phyloP scores from a whole-genome alignment of 345 rosid species.

The Conringia planisiliqua region DNA sequence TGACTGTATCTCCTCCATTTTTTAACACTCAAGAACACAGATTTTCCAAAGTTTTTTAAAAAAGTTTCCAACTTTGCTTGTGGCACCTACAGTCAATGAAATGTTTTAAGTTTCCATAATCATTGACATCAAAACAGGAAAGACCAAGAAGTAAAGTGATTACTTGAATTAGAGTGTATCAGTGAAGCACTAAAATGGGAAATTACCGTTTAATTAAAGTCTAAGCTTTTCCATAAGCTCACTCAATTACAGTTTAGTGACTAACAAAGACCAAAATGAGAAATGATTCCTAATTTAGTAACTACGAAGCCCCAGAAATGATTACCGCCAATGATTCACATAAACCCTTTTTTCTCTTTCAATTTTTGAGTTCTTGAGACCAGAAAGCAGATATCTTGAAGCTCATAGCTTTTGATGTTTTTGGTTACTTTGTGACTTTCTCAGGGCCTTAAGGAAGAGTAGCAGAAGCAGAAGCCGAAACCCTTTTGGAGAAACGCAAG shows the following conservation, averaged over 20 bases:
- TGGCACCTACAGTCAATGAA: background rate
- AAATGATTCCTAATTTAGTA: conserved; percentile 18
- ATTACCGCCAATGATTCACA: background rate
- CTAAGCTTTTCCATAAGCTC: conserved; percentile 19
- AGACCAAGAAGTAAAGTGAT: background rate
- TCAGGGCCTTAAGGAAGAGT: conserved; percentile 17
- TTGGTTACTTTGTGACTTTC: background rate
- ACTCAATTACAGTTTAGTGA: conserved; percentile 8
- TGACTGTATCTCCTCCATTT: conserved; percentile 97
- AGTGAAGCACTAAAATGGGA: background rate
- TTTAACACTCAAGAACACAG: conserved; percentile 20
- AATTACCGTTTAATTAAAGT: background rate
- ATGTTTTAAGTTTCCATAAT: background rate
- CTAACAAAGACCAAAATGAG: background rate
- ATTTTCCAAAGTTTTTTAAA: background rate
- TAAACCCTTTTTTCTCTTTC: conserved; percentile 9
- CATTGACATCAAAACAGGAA: background rate
- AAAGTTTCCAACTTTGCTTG: conserved; percentile 1
- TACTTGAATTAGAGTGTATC: background rate
- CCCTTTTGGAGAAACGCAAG: background rate
- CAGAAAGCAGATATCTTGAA: conserved; percentile 9
- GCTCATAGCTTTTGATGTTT: background rate
- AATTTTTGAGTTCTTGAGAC: background rate
- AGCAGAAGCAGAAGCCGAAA: conserved; percentile 10
- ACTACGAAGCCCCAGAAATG: background rate